A percentile compares a stretch with the other conserved stretches of the same genome.
Conservation (phyloP, 352 stramenopile genomes). For the Lagenidium sp. region DNA sequence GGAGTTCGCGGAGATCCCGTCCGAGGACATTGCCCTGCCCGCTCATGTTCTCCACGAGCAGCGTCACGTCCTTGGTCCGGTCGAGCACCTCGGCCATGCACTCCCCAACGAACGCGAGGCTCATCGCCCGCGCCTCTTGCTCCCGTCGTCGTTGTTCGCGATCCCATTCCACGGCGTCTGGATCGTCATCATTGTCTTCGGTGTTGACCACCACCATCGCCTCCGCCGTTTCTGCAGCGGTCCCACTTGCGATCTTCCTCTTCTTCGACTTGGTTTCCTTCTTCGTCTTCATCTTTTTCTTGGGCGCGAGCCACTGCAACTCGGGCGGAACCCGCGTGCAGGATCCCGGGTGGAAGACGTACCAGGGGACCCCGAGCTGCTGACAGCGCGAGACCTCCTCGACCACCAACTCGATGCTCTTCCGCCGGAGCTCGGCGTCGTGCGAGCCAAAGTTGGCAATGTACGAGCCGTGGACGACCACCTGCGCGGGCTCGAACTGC, state of each 20-base stretch:
- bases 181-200: background rate
- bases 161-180: background rate
- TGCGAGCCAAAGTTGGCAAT: conserved; percentile 32
- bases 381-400: conserved; percentile 31
- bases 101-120: conserved; percentile 20
- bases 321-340: conserved; percentile 14
- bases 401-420: conserved; percentile 27
- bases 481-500: conserved; percentile 11
- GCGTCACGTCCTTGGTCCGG: conserved; percentile 15
- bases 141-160: conserved; percentile 6
- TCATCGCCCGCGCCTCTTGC: conserved; percentile 4
- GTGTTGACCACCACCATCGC: background rate
- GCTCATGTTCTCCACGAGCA: conserved; percentile 37
- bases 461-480: conserved; percentile 37
- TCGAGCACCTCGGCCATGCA: conserved; percentile 20
- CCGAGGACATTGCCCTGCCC: conserved; percentile 29
- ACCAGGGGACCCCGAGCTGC: conserved; percentile 24
- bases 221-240: background rate
- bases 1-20: conserved; percentile 23
- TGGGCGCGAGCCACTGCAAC: conserved; percentile 2
- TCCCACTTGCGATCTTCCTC: background rate
- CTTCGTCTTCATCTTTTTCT: conserved; percentile 5
- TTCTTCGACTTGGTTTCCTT: conserved; percentile 2
- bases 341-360: conserved; percentile 35
- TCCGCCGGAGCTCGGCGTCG: conserved; percentile 16